Evolutionary conservation across 352 stramenopile species (phyloP).

Genomic region (Globisporangium middletonii): DNA sequence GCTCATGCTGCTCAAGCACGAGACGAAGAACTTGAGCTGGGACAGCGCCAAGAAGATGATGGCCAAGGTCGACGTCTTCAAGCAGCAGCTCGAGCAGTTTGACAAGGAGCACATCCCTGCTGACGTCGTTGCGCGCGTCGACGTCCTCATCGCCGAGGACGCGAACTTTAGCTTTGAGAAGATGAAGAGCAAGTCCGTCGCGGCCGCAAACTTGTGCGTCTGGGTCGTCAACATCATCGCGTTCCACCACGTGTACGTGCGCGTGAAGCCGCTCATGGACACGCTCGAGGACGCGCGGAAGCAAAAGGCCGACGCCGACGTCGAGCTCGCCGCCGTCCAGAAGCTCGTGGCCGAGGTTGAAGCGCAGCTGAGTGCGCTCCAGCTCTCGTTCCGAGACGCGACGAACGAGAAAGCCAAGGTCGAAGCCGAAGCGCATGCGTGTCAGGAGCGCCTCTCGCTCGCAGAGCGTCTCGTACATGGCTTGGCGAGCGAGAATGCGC

Average conservation of each 20-base stretch:
- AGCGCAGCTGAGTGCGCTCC: slow-evolving; percentile 62
- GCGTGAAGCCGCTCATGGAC: slow-evolving; percentile 94
- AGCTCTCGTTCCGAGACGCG: slow-evolving; percentile 76
- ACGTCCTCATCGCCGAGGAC: slow-evolving; percentile 82
- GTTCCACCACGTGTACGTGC: slow-evolving; percentile 91
- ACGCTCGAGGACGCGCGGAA: slow-evolving; percentile 75
- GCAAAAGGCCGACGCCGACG: slow-evolving; percentile 75
- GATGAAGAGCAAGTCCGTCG: slow-evolving; percentile 91
- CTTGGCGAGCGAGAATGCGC: slow-evolving; percentile 83
- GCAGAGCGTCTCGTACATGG: slow-evolving; percentile 88
- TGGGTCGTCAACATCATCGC: slow-evolving; percentile 93
- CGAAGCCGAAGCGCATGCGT: slow-evolving; percentile 81
- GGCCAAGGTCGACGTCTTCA: slow-evolving; percentile 92
- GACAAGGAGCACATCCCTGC: slow-evolving; percentile 89
- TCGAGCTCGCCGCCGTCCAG: slow-evolving; percentile 73
- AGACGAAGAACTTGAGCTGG: slow-evolving; percentile 93
- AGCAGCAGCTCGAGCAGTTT: slow-evolving; percentile 86
- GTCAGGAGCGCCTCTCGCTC: slow-evolving; percentile 81
- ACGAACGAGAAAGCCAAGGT: slow-evolving; percentile 90
- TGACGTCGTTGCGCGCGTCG: slow-evolving; percentile 81
- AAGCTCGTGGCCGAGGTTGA: slow-evolving; percentile 83
- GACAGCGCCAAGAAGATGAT: slow-evolving; percentile 96
- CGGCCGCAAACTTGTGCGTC: slow-evolving; percentile 88
- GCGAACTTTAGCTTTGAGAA: slow-evolving; percentile 92
- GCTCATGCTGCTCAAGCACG: slow-evolving; percentile 91